Percentiles rank a stretch among this genome's conserved stretches.
These are phyloP conservation scores for Lodderomyces margitis DNA, from an alignment of 1,139 yeast genomes.

Conservation along the genomic window DNA sequence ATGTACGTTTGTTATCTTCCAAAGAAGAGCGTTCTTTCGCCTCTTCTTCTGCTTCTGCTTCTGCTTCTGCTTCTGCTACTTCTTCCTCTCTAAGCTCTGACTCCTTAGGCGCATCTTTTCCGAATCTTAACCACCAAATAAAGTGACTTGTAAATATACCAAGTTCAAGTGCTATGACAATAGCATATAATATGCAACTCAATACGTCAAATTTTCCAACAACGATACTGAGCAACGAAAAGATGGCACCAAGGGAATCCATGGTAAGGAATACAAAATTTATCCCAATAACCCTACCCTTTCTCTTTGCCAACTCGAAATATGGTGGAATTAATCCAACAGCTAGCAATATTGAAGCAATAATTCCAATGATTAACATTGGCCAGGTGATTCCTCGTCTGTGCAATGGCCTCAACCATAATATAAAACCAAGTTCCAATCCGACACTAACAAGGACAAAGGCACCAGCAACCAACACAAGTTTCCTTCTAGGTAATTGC, in stretches of 20 bases:
- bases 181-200: slow-evolving; percentile 72
- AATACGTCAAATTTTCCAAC: slow-evolving; percentile 64
- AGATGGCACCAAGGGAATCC: slow-evolving; percentile 79
- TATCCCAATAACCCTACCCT: slow-evolving; percentile 85
- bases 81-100: slow-evolving; percentile 15
- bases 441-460: slow-evolving; percentile 53
- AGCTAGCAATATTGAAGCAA: slow-evolving; percentile 75
- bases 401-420: slow-evolving; percentile 68
- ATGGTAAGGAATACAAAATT: slow-evolving; percentile 77
- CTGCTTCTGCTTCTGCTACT: slow-evolving; percentile 12
- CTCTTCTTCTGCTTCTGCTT: not conserved
- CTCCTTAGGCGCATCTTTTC: slow-evolving; percentile 24
- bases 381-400: slow-evolving; percentile 73
- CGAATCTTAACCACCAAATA: slow-evolving; percentile 66
- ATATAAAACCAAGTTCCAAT: slow-evolving; percentile 65
- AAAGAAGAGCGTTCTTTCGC: not conserved
- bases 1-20: not conserved
- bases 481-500: slow-evolving; percentile 33
- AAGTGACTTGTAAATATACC: slow-evolving; percentile 74
- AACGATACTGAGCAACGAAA: slow-evolving; percentile 67
- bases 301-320: slow-evolving; percentile 73
- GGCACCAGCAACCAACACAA: slow-evolving; percentile 32
- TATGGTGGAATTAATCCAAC: slow-evolving; percentile 86
- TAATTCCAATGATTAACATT: slow-evolving; percentile 67
- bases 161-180: slow-evolving; percentile 69